Evolutionary conservation across 139 green algal species (phyloP), one percentile per base, ranked within the genome.

Genomic region (Pseudopediastrum boryanum): DNA sequence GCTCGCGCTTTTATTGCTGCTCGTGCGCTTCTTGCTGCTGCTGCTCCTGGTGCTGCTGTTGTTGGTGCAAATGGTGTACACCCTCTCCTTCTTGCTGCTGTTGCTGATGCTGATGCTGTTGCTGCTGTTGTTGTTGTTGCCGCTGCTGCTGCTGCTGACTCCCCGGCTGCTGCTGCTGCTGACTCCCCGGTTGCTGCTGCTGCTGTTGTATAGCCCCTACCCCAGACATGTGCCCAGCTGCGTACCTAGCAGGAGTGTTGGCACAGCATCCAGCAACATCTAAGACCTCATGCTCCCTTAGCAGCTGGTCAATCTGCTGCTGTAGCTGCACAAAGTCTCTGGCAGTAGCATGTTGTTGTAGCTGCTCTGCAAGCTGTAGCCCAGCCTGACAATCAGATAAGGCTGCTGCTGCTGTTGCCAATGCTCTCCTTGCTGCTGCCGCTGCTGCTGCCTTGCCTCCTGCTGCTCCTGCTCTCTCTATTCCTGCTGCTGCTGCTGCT

Each of bases 391-490:
- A 70, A 42, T 9, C 25, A 70, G 6, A 36, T 16, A 13, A 70
- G 62, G 2, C n/a, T 36, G 13, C 35, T 36, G 46, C 33, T 2
- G 23, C n/a, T 41, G 58, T 42, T 36, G 38, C 10, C 58, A 10
- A 42, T 10, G 58, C 36, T 31, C 58, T 66, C n/a, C 58, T 31
- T 38, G 25, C 58, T 66, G n/a, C 58, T 66, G 58, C 58, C 38
- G 58, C 58, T 66, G 58, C 58, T 66, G 58, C 58, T 66, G 58
- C 58, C n/a, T n/a, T n/a, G n/a, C n/a, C n/a, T n/a, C n/a, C n/a
- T n/a, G n/a, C n/a, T n/a, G n/a, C n/a, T n/a, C n/a, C n/a, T n/a
- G n/a, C n/a, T n/a, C n/a, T n/a, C n/a, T n/a, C n/a, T n/a, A n/a
- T n/a, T n/a, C n/a, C n/a, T n/a, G n/a, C n/a, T n/a, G n/a, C n/a